Evolutionary conservation across 2,329 filamentous ascomycete species (phyloP).

Genomic region (Fusarium albosuccineum): DNA sequence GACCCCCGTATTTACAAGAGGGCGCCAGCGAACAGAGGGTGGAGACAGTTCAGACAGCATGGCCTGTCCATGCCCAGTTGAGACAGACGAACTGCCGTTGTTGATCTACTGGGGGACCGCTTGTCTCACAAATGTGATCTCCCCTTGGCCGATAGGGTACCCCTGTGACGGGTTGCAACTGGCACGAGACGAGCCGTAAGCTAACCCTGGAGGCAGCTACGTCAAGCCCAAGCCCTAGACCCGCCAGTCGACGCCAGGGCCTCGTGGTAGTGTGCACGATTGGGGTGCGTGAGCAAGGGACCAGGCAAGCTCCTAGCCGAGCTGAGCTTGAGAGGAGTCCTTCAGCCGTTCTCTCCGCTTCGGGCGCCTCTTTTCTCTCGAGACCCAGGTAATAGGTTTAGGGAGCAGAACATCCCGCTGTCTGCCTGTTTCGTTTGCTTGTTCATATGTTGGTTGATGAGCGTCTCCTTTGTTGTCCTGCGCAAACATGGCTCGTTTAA

Average conservation of each 20-base stretch:
- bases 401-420: background rate
- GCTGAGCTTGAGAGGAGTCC: slow-evolving; percentile 7
- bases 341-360: slow-evolving; percentile 4
- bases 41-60: slow-evolving; percentile 15
- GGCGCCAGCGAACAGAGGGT: slow-evolving; percentile 12
- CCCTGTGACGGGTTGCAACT: slow-evolving; percentile 1
- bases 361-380: background rate
- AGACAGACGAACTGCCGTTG: slow-evolving; percentile 22
- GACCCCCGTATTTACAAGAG: slow-evolving; percentile 9
- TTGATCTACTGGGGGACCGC: slow-evolving; percentile 1
- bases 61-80: slow-evolving; percentile 8
- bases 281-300: slow-evolving; percentile 2
- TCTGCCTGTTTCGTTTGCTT: background rate
- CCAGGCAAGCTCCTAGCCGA: background rate
- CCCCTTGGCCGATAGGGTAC: slow-evolving; percentile 8
- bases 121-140: slow-evolving; percentile 23
- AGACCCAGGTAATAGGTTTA: background rate
- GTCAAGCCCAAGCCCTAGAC: slow-evolving; percentile 9
- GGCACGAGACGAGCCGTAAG: slow-evolving; percentile 14
- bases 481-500: background rate
- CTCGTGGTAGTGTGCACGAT: background rate
- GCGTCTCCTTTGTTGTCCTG: background rate
- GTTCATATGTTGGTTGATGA: background rate
- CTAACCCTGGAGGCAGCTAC: slow-evolving; percentile 6
- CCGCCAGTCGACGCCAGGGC: slow-evolving; percentile 10